Base-by-base conservation (phyloP, 2,329 filamentous ascomycete species). In the Sporothrix mexicana region DNA sequence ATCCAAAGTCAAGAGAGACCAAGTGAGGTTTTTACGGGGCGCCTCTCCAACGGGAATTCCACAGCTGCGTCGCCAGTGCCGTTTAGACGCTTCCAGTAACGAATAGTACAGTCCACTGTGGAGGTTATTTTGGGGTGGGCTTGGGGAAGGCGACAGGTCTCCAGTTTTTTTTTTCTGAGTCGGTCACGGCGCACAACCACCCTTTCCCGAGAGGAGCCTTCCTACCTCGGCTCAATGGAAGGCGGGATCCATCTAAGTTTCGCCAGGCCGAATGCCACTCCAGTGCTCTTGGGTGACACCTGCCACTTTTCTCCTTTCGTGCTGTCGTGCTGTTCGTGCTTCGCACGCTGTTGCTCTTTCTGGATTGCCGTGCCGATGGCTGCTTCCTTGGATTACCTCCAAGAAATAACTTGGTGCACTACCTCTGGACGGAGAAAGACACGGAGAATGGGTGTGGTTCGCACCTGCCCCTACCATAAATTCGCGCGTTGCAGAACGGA, bases 211-310 rank as follows among this genome's bases (percentile, higher is more conserved):
- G 59, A 66, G 47, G 43, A 25, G 25, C 69, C 57, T 66, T 64
- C 45, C 13, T 72, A 70, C 73, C 73, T 74, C 73, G 73, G 73
- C 73, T 72, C 73, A 74, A 72, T 66, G 69, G 70, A 72, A 72
- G 70, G 66, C 70, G 36, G 55, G 72, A 64, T 45, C 72, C 72
- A 61, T 49, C 23, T 13, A 47, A 20, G 6, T 23, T 64, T 30
- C 10, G 7, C 47, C 47, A 53, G 53, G 62, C 36, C 41, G 68
- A 57, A 17, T 23, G 30, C 25, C 17, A 13, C 49, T 10, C 30
- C 30, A 4, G 15, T 36, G 30, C 30, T 5, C 10, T 9, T 4
- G 20, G 10, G 20, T 4, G 55, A n/a, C 17, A 30, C 17, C 47
- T 23, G 36, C 20, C 13, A 41, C 10, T 17, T 62, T 36, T 36